phyloP scores from a whole-genome alignment of 148 eudicot species.

The Drosera capensis region DNA sequence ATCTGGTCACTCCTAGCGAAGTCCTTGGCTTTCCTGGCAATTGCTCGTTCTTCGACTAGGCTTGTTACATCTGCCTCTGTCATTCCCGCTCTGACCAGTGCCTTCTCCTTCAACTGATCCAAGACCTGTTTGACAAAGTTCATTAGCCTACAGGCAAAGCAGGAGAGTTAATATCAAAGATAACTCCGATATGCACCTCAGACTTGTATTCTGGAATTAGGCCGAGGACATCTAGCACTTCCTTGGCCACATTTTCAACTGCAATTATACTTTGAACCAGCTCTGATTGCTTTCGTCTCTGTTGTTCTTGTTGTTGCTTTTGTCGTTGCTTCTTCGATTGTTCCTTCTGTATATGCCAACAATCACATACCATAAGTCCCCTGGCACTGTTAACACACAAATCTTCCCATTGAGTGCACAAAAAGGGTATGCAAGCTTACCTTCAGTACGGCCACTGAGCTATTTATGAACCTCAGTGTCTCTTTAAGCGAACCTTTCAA shows the following conservation, averaged over 20 bases:
- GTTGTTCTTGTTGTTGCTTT: conserved; percentile 38
- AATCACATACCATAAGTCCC: too few relatives aligned
- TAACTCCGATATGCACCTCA: conserved; percentile 32
- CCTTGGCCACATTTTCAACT: conserved; percentile 30
- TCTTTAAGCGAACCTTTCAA: conserved; percentile 52
- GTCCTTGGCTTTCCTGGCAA: conserved; percentile 56
- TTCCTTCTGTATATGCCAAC: too few relatives aligned
- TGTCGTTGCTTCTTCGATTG: conserved; percentile 57
- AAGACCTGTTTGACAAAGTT: conserved; percentile 37
- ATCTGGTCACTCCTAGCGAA: conserved; percentile 52
- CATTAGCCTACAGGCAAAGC: too few relatives aligned
- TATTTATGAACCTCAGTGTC: conserved; percentile 42
- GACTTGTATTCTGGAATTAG: conserved; percentile 41
- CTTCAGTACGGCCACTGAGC: conserved; percentile 39
- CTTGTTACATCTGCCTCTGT: conserved; percentile 41
- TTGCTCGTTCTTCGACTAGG: conserved; percentile 46
- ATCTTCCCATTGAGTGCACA: too few relatives aligned
- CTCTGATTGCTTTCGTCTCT: conserved; percentile 30
- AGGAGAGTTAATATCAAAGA: not conserved
- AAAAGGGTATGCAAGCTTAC: conserved; percentile 13
- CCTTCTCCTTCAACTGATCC: conserved; percentile 64
- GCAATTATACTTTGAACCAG: conserved; percentile 34
- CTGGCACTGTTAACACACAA: too few relatives aligned
- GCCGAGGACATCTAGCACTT: conserved; percentile 57
- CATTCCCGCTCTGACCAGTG: conserved; percentile 46